Evolutionary conservation across 352 stramenopile species (phyloP).

Genomic region (Globisporangium nagaii): DNA sequence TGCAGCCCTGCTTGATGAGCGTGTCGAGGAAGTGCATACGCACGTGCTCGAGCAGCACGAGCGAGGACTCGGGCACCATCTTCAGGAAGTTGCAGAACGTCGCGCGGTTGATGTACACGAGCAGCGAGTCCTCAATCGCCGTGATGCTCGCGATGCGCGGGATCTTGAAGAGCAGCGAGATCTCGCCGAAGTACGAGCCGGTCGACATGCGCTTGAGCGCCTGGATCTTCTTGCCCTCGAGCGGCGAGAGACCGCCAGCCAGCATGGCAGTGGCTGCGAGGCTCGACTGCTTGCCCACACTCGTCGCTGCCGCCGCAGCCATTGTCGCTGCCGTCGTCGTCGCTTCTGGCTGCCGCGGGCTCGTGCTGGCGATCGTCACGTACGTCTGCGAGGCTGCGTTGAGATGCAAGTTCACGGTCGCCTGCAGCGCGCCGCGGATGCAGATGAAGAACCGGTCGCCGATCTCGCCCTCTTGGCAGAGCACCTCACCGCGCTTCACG

Average conservation of each 20-base stretch:
- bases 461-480: conserved; percentile 55
- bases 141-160: conserved; percentile 61
- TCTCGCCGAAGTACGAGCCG: conserved; percentile 70
- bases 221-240: conserved; percentile 30
- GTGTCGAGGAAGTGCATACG: conserved; percentile 55
- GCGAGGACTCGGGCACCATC: conserved; percentile 43
- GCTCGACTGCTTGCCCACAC: background rate
- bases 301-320: too few species aligned
- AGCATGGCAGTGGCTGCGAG: too few species aligned
- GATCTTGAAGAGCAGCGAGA: conserved; percentile 66
- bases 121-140: conserved; percentile 49
- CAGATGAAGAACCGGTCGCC: conserved; percentile 71
- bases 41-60: conserved; percentile 57
- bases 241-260: too few species aligned
- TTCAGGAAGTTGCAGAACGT: conserved; percentile 74
- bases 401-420: conserved; percentile 30
- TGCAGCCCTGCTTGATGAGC: conserved; percentile 50
- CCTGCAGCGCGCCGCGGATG: conserved; percentile 48
- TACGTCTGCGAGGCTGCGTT: conserved; percentile 24
- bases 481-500: conserved; percentile 35
- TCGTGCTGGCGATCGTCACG: conserved; percentile 4
- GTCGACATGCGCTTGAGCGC: conserved; percentile 43
- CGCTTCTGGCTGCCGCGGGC: background rate
- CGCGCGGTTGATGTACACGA: conserved; percentile 63
- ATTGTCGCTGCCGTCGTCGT: too few species aligned